Percentiles rank a stretch among this genome's conserved stretches.
These are phyloP conservation scores for Capronia epimyces DNA, from an alignment of 2,329 filamentous ascomycete genomes.

Conservation along the genomic window DNA sequence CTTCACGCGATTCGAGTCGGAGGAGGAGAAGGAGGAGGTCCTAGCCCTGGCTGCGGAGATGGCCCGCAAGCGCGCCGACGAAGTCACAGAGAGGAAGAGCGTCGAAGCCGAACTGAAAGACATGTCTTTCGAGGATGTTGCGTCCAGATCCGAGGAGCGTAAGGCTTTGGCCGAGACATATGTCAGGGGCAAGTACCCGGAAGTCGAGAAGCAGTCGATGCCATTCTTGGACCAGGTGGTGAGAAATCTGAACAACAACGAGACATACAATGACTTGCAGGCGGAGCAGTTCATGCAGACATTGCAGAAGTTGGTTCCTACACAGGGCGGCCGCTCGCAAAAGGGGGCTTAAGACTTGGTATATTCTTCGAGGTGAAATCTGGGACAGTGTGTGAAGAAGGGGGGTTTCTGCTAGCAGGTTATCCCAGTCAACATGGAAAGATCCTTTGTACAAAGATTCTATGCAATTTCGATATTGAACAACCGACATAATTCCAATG, in stretches of 20 bases:
- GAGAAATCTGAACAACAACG: conserved; percentile 27
- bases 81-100: conserved; percentile 18
- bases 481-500: too few species aligned
- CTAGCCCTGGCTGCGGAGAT: conserved; percentile 23
- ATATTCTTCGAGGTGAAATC: too few species aligned
- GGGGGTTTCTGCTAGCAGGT: too few species aligned
- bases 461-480: too few species aligned
- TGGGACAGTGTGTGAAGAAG: too few species aligned
- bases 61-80: conserved; percentile 17
- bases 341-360: conserved; percentile 13
- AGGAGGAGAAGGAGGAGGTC: conserved; percentile 25
- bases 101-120: conserved; percentile 17
- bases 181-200: conserved; percentile 25
- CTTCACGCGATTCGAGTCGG: conserved; percentile 26
- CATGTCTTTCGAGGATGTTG: conserved; percentile 20
- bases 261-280: conserved; percentile 20
- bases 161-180: conserved; percentile 19
- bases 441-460: too few species aligned
- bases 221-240: conserved; percentile 27
- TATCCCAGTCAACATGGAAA: too few species aligned
- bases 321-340: conserved; percentile 3
- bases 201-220: conserved; percentile 23
- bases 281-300: conserved; percentile 24
- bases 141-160: conserved; percentile 13
- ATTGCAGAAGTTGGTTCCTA: conserved; percentile 14